Conservation (phyloP, 805 yeast genomes). For the Alloascoidea hylecoeti region DNA sequence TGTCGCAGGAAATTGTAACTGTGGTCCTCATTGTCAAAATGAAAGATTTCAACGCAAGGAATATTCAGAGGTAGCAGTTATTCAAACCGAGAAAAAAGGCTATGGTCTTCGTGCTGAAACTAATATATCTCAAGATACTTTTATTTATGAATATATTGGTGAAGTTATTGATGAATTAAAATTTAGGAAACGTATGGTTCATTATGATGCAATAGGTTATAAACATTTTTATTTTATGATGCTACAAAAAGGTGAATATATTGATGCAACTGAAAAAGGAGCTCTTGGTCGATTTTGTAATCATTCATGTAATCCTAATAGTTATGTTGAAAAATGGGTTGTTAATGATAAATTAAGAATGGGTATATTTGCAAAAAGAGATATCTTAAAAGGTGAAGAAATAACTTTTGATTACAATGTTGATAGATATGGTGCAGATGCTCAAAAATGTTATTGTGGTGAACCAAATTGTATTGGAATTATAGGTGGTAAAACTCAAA, state of each 20-base stretch:
- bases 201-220: slow-evolving; percentile 53
- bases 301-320: slow-evolving; percentile 92
- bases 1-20: slow-evolving; percentile 49
- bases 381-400: slow-evolving; percentile 69
- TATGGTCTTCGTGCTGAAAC: slow-evolving; percentile 71
- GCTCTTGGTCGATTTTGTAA: slow-evolving; percentile 84
- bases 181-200: slow-evolving; percentile 63
- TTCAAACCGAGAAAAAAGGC: slow-evolving; percentile 75
- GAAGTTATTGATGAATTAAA: slow-evolving; percentile 75
- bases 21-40: slow-evolving; percentile 73
- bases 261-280: slow-evolving; percentile 89
- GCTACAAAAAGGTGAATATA: slow-evolving; percentile 84
- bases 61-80: slow-evolving; percentile 69
- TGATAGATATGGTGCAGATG: slow-evolving; percentile 89
- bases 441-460: slow-evolving; percentile 92
- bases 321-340: slow-evolving; percentile 94
- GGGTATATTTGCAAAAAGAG: slow-evolving; percentile 87
- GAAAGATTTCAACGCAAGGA: slow-evolving; percentile 74
- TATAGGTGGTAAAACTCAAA: slow-evolving; percentile 94
- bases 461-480: slow-evolving; percentile 85
- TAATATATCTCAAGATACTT: slow-evolving; percentile 44
- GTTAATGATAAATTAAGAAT: slow-evolving; percentile 80
- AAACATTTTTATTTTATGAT: slow-evolving; percentile 92
- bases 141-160: slow-evolving; percentile 86
- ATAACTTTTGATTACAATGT: slow-evolving; percentile 89